Evolutionary conservation across 1,284 basidiomycete species (phyloP).

Genomic region (Irpex sp.): DNA sequence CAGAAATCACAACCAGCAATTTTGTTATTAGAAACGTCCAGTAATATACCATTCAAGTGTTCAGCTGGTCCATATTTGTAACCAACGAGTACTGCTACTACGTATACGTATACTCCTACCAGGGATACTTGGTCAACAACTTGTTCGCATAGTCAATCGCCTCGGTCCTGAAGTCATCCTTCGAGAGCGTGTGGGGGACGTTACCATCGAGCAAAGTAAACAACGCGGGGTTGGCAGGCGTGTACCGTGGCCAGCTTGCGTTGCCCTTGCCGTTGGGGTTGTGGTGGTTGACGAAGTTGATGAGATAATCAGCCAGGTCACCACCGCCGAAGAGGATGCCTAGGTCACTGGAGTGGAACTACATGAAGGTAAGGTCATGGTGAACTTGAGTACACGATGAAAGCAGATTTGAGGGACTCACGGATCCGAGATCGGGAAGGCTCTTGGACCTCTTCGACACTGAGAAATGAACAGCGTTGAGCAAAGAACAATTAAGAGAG

Average conservation of each 20-base stretch:
- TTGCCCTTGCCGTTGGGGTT: conserved; percentile 22
- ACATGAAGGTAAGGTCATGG: conserved; percentile 11
- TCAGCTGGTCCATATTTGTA: background rate
- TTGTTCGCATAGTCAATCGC: conserved; percentile 28
- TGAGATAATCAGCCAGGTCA: conserved; percentile 21
- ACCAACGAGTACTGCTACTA: background rate
- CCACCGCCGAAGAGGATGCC: conserved; percentile 19
- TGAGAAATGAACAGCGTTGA: too few species aligned
- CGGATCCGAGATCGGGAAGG: conserved; percentile 41
- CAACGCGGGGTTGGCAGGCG: conserved; percentile 15
- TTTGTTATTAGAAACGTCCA: background rate
- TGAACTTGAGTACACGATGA: too few species aligned
- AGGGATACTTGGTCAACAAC: background rate
- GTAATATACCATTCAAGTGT: background rate
- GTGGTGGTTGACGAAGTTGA: conserved; percentile 25
- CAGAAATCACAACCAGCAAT: background rate
- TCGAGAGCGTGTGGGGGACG: conserved; percentile 21
- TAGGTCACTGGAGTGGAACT: conserved; percentile 21
- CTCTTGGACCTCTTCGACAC: conserved; percentile 44
- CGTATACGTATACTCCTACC: background rate
- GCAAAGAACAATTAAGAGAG: background rate
- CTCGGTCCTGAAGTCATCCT: conserved; percentile 19
- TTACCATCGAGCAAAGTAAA: conserved; percentile 23
- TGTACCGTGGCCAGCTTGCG: conserved; percentile 20
- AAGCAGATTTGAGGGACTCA: conserved; percentile 18